Evolutionary conservation across 371 early-diverging fungal species (phyloP).

Genomic region (Mucor saturninus): DNA sequence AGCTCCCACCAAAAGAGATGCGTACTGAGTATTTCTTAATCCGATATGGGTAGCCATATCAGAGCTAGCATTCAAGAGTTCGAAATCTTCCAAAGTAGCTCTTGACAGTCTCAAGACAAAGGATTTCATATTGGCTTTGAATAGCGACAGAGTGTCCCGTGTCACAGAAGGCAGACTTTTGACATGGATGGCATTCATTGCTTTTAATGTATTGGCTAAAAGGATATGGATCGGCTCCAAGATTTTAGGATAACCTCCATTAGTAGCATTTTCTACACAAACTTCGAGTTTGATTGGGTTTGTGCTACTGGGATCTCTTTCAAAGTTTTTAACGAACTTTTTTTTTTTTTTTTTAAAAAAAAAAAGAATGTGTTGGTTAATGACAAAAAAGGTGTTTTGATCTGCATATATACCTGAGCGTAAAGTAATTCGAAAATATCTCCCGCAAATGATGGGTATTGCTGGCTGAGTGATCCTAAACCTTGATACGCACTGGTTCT

Average conservation of each 20-base stretch:
- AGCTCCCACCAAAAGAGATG: conserved; percentile 48
- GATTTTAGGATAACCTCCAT: conserved; percentile 37
- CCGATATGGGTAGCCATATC: conserved; percentile 57
- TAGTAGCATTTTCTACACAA: conserved; percentile 52
- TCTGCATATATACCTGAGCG: conserved; percentile 41
- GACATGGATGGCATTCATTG: conserved; percentile 14
- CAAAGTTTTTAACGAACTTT: conserved; percentile 41
- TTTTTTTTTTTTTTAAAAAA: background rate
- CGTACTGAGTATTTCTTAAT: conserved; percentile 53
- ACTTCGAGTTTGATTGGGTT: conserved; percentile 52
- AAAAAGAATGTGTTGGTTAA: background rate
- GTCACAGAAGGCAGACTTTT: conserved; percentile 15
- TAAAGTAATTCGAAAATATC: conserved; percentile 60
- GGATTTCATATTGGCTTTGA: conserved; percentile 23
- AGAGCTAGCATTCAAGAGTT: conserved; percentile 59
- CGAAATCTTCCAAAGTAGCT: conserved; percentile 59
- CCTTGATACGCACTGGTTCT: conserved; percentile 56
- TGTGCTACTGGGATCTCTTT: conserved; percentile 32
- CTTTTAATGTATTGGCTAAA: conserved; percentile 36
- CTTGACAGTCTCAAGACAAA: conserved; percentile 37
- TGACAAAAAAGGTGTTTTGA: conserved; percentile 2
- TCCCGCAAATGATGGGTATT: conserved; percentile 36
- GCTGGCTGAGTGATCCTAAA: conserved; percentile 44
- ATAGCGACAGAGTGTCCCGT: conserved; percentile 4
- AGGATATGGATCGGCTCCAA: conserved; percentile 49